Base-by-base conservation (phyloP, 306 rosid species). In the Sechiopsis laciniata region DNA sequence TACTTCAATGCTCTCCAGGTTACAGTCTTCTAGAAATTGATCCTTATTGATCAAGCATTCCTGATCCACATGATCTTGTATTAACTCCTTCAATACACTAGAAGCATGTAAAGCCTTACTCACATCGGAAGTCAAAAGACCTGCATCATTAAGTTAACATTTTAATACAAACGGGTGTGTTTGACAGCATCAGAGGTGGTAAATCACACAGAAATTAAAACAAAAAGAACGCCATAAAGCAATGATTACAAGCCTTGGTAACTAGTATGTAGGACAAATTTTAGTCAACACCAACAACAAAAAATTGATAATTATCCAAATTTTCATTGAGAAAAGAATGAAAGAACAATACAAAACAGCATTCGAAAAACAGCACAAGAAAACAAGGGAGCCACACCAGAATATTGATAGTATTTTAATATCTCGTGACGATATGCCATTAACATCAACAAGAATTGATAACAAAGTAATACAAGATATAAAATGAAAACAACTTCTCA, bases 81-180 rank as follows among this genome's bases (percentile, higher is more conserved):
- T 88, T 79, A 94, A 73, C 82, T 86, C 86, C 73, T 74, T 87
- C 78, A 90, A 72, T 57, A 94, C 80, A 80, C 61, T 70, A 54
- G 89, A 85, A 82, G 95, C 85, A 74, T 84, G 91, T 74, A 91
- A 79, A 71, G 91, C 90, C 60, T 82, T 82, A 75, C 75, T 80
- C 74, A 54, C 84, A 77, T 94, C 96, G 29, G 75, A 83, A 72
- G 77, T 80, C 74, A 93, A 79, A 84, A 89, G 95, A 82, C 92
- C 98, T 89, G 82, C 52, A 79, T 66, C 81, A 81, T 26, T 22
- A 69, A 69, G 35, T 67, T 21, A 45, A 21, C 19, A 20, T n/a
- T 67, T 22, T 55, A 67, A 67, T 14, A 21, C 37, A 67, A 46
- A 21, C 20, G 22, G 12, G 46, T 40, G 22, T 64, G 53, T 35